Evolutionary conservation across 805 yeast species (phyloP).

Genomic region (Saccharomyces kudriavzevii): DNA sequence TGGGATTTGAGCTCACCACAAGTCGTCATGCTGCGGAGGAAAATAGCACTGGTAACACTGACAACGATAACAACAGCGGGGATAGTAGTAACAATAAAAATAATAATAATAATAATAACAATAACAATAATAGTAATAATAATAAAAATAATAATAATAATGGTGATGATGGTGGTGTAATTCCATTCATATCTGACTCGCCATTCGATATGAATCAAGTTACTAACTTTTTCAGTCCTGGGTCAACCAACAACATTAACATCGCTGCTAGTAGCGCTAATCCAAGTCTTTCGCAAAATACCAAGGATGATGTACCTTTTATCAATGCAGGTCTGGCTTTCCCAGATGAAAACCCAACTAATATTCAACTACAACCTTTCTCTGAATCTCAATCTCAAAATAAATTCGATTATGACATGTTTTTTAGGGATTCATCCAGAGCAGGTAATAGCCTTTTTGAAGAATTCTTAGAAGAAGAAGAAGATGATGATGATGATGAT

Average conservation of each 20-base stretch:
- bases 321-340: conserved; percentile 26
- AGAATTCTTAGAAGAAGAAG: conserved; percentile 1
- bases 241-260: neutral
- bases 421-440: conserved; percentile 11
- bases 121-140: neutral
- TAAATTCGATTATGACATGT: conserved; percentile 5
- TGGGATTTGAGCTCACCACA: conserved; percentile 6
- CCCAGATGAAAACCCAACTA: conserved; percentile 16
- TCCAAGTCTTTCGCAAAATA: neutral
- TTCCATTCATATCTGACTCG: neutral
- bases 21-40: conserved; percentile 5
- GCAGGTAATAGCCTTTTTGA: conserved; percentile 4
- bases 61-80: neutral
- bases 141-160: conserved; percentile 2
- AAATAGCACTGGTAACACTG: neutral
- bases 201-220: neutral
- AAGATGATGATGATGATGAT: conserved; percentile 11
- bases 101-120: conserved; percentile 3
- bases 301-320: conserved; percentile 13
- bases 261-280: neutral
- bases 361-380: conserved; percentile 1
- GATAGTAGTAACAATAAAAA: neutral
- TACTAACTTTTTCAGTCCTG: neutral
- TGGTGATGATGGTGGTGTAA: neutral
- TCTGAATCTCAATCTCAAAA: neutral